These are phyloP conservation scores for Ensete ventricosum DNA, from an alignment of 176 grass and related monocot species.

Conservation along the genomic window DNA sequence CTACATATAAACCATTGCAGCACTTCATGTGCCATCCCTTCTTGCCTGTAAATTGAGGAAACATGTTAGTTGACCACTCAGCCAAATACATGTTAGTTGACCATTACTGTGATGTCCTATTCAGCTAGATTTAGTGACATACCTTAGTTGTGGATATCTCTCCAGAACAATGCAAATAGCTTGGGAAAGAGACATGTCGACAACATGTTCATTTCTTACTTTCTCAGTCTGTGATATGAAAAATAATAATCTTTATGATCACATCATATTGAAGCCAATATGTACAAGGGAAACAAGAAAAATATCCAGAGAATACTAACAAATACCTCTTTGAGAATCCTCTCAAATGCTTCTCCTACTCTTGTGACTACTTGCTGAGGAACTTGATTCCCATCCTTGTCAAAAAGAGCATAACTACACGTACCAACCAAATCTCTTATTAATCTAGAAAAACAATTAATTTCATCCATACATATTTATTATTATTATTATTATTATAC, in stretches of 20 bases:
- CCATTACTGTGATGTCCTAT: no score
- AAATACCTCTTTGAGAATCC: constrained; percentile 85
- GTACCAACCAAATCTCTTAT: background rate
- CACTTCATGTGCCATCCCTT: constrained; percentile 62
- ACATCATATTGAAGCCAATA: background rate
- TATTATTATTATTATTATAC: no score
- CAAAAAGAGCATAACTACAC: constrained; percentile 82
- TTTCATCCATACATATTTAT: no score
- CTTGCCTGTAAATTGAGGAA: constrained; percentile 32
- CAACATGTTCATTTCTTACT: constrained; percentile 60
- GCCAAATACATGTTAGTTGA: background rate
- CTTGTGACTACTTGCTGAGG: constrained; percentile 63
- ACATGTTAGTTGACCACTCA: constrained; percentile 18
- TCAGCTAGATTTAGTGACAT: background rate
- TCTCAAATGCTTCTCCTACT: constrained; percentile 88
- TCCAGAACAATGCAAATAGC: constrained; percentile 83
- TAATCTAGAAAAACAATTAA: background rate
- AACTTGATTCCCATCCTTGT: constrained; percentile 76
- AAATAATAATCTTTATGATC: background rate
- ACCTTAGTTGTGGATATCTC: constrained; percentile 74
- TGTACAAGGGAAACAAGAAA: background rate
- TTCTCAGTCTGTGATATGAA: constrained; percentile 45
- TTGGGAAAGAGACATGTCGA: constrained; percentile 72
- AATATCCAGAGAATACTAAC: background rate
- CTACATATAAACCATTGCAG: constrained; percentile 89